Base-by-base conservation (phyloP, 352 stramenopile genomes). In the Globisporangium mamillatum region DNA sequence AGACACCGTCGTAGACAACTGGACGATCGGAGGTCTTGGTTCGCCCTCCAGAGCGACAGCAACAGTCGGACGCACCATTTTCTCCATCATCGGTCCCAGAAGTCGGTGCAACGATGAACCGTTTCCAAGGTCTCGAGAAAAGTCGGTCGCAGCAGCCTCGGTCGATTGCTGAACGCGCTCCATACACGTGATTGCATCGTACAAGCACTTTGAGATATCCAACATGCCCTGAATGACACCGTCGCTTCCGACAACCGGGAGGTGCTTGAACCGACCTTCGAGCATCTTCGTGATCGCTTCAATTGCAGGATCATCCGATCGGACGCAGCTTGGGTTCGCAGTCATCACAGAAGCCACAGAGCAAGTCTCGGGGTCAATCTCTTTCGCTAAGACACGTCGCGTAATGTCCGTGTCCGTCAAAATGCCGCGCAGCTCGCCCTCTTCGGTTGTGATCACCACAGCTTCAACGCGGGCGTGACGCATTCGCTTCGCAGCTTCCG, bases 251-350 rank as follows among this genome's bases (percentile, higher is more conserved):
- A 95, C 77, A 7, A 97, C 86, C 0, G 89, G 89, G 66, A 97
- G 75, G 69, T 97, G 88, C 67, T 95, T 96, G 69, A 95, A 95
- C 12, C 86, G 85, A 9, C 88, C 88, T 73, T 95, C 85, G 4
- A 95, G 78, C 89, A 97, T 97, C 71, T 94, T 92, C 0, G 88
- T 95, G 59, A 97, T 92, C 20, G 89, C 88, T 68, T 95, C 85
- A 29, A 93, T 93, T 0, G 89, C 89, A 34, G 80, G 87, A 60
- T 97, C 89, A 16, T 93, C 85, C 68, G 84, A 86, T 32, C 78
- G 84, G 50, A 96, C 88, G 41, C 86, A 96, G 44, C 74, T 89
- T 25, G 89, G 89, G 57, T 91, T 91, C 14, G 71, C 85, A 3
- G 89, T 97, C 89, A 97, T 97, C 18, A 95, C 88, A 1, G 85